Conservation (phyloP, 805 yeast species). For the Candida nonsorbophila region DNA sequence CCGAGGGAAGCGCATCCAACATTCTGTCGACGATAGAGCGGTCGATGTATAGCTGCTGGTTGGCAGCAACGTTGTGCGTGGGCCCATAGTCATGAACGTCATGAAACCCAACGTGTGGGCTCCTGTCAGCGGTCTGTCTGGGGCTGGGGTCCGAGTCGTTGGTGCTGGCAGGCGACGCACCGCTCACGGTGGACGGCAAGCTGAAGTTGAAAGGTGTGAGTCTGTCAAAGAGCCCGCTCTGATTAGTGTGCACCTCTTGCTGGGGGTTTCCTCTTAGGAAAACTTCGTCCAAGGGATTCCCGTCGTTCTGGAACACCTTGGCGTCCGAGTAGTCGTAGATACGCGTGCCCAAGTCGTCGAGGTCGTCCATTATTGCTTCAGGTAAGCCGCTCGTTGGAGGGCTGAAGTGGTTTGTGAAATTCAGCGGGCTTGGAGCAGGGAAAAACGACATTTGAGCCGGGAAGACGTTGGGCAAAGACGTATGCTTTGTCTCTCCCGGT, state of each 20-base stretch:
- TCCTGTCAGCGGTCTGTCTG: constrained; percentile 5
- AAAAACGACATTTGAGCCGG: too few species aligned
- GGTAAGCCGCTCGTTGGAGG: constrained; percentile 1
- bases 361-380: background rate
- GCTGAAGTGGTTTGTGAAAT: background rate
- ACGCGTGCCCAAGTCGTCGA: background rate
- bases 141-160: constrained; percentile 12
- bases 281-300: constrained; percentile 36
- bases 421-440: background rate
- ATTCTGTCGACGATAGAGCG: constrained; percentile 29
- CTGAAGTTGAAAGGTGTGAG: constrained; percentile 7
- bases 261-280: constrained; percentile 11
- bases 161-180: constrained; percentile 26
- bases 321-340: constrained; percentile 31
- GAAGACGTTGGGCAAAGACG: too few species aligned
- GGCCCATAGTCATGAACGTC: constrained; percentile 8
- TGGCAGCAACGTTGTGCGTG: constrained; percentile 16
- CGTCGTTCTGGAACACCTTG: constrained; percentile 30
- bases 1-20: constrained; percentile 21
- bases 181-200: constrained; percentile 19
- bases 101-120: constrained; percentile 4
- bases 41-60: constrained; percentile 36
- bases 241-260: background rate
- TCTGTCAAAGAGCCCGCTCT: background rate
- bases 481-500: too few species aligned